phyloP scores from a whole-genome alignment of 2,329 filamentous ascomycete genomes.

The Graphiopsis chlorocephala region DNA sequence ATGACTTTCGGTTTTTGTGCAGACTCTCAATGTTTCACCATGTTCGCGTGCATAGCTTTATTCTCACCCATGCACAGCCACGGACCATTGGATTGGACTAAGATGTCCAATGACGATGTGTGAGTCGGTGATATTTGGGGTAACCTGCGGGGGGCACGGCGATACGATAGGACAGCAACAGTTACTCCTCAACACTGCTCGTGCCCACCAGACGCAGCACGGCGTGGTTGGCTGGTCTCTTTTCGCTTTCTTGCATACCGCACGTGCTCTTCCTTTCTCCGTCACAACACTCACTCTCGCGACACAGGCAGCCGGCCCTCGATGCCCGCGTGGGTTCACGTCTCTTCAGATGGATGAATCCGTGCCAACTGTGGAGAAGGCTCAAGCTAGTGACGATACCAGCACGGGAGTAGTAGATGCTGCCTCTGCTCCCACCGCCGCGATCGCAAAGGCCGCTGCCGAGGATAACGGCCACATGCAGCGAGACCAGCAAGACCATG shows the following conservation, averaged over 20 bases:
- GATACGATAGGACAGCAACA: background rate
- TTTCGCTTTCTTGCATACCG: background rate
- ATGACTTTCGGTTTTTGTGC: background rate
- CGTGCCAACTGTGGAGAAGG: background rate
- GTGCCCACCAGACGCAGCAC: background rate
- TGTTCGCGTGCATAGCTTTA: background rate
- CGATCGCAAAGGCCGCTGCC: conserved; percentile 6
- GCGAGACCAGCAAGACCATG: conserved; percentile 8
- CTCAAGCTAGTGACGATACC: background rate
- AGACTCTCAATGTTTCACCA: background rate
- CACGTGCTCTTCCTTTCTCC: background rate
- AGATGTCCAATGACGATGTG: background rate
- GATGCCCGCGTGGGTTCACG: background rate
- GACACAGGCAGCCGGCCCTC: background rate
- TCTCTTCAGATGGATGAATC: conserved; percentile 9
- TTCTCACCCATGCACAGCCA: background rate
- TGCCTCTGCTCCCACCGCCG: conserved; percentile 1
- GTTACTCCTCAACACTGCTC: background rate
- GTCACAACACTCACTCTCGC: background rate
- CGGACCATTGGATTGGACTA: background rate
- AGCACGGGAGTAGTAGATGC: background rate
- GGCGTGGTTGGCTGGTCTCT: background rate
- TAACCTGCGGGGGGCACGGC: background rate
- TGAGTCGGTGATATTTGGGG: background rate
- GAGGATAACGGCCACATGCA: conserved; percentile 15